Evolutionary conservation across 768 basidiomycete genomes (phyloP), one percentile per base, ranked within the genome.

Genomic region (Amanita exitialis): DNA sequence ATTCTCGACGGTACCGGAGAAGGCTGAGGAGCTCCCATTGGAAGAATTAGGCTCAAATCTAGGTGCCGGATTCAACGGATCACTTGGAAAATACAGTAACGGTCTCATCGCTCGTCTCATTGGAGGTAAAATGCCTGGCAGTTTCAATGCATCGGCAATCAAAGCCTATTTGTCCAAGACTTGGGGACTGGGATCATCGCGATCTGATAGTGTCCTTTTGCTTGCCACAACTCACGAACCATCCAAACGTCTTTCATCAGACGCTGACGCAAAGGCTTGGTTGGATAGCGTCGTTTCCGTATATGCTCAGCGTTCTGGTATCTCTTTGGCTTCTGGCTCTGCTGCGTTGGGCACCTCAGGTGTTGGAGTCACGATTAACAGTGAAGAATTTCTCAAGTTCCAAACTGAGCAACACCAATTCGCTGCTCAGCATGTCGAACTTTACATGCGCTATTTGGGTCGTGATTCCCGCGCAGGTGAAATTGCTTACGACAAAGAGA

Each of bases 381-480:
- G 92, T 63, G 96, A 98, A 67, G 93, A 95, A 62, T 97, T 99
- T 77, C 69, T 92, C 64, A 92, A 93, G 68, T 97, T 98, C 81
- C 89, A 92, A 60, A 77, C 82, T 2, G 90, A 96, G 50, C 95
- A 98, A 65, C 79, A 96, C 64, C 81, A 84, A 48, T 94, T 98
- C 56, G 92, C 90, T 18, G 76, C 82, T 42, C 91, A 94, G 60
- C 92, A 99, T 58, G 80, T 99, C 52, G 95, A 98, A 62, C 78
- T 98, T 12, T 90, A 95, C 64, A 95, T 95, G 83, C 91, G 96
- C 54, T 95, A 98, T 66, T 83, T 99, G 57, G 84, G 86, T 49
- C 86, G 87, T 37, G 96, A 99, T 63, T 87, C 91, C 36, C 86
- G 96, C 52, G 83, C 86, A 12, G 95, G 96, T 18, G 92, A 95